phyloP scores from a whole-genome alignment of 1,284 basidiomycete genomes.

The Pisolithus thermaeus region DNA sequence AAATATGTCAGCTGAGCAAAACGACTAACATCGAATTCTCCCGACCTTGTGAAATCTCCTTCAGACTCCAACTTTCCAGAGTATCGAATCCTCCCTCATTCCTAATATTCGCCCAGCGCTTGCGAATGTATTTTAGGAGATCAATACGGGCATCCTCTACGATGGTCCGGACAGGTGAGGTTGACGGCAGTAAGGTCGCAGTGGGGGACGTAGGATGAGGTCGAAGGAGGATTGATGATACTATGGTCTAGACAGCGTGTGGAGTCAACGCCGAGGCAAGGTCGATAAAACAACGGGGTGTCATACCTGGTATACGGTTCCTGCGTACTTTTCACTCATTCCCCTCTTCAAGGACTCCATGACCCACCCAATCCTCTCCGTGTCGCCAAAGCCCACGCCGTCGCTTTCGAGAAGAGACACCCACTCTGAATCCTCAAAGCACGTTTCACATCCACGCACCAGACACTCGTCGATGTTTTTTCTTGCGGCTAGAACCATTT shows the following conservation, averaged over 20 bases:
- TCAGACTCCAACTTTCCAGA: slow-evolving; percentile 80
- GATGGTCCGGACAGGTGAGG: slow-evolving; percentile 57
- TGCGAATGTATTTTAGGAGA: slow-evolving; percentile 58
- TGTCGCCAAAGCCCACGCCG: slow-evolving; percentile 67
- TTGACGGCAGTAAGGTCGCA: slow-evolving; percentile 55
- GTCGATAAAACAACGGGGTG: not conserved
- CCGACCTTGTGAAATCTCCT: slow-evolving; percentile 83
- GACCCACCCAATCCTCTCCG: slow-evolving; percentile 64
- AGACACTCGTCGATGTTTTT: slow-evolving; percentile 57
- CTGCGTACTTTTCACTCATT: slow-evolving; percentile 56
- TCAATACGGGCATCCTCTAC: slow-evolving; percentile 71
- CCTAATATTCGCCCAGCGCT: slow-evolving; percentile 72
- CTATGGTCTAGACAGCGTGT: slow-evolving; percentile 51
- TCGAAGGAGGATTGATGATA: slow-evolving; percentile 67
- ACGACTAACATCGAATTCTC: slow-evolving; percentile 9
- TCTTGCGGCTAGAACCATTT: slow-evolving; percentile 58
- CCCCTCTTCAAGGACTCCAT: slow-evolving; percentile 61
- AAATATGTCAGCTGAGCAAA: not conserved
- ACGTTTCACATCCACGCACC: slow-evolving; percentile 51
- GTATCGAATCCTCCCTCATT: slow-evolving; percentile 76
- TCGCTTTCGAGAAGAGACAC: slow-evolving; percentile 64
- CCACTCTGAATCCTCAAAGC: slow-evolving; percentile 68
- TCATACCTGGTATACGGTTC: slow-evolving; percentile 67
- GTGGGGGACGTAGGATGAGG: slow-evolving; percentile 56
- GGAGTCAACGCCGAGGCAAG: not conserved